Conservation (phyloP, 257 asterid species). For the Solanum pennellii region DNA sequence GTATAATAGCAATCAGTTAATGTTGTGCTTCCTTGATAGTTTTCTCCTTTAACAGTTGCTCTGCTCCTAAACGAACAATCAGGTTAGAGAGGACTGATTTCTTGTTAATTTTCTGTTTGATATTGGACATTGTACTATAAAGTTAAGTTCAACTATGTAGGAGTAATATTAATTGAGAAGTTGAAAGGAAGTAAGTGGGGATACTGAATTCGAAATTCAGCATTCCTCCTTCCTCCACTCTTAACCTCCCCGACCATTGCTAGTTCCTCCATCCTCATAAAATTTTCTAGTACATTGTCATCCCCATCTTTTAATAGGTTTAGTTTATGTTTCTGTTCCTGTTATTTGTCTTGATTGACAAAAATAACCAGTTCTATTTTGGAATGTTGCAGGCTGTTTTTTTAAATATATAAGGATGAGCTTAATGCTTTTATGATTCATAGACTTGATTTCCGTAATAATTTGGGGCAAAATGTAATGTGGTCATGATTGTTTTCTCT, state of each 20-base stretch:
- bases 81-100: too few relatives aligned
- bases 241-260: neutral
- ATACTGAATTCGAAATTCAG: neutral
- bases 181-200: neutral
- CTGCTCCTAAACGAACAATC: too few relatives aligned
- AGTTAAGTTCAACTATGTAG: neutral
- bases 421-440: neutral
- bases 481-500: neutral
- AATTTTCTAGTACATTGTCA: neutral
- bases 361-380: neutral
- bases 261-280: neutral
- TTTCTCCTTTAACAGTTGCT: too few relatives aligned
- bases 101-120: too few relatives aligned
- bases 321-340: neutral
- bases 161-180: neutral
- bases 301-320: neutral
- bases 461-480: neutral
- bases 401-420: neutral
- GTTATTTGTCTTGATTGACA: neutral
- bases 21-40: neutral
- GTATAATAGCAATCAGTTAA: neutral
- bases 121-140: neutral
- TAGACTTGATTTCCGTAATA: neutral
- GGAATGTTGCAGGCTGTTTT: neutral
- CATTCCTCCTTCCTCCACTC: neutral